Evolutionary conservation across 345 rosid species (phyloP).

Genomic region (Brassica nigra): DNA sequence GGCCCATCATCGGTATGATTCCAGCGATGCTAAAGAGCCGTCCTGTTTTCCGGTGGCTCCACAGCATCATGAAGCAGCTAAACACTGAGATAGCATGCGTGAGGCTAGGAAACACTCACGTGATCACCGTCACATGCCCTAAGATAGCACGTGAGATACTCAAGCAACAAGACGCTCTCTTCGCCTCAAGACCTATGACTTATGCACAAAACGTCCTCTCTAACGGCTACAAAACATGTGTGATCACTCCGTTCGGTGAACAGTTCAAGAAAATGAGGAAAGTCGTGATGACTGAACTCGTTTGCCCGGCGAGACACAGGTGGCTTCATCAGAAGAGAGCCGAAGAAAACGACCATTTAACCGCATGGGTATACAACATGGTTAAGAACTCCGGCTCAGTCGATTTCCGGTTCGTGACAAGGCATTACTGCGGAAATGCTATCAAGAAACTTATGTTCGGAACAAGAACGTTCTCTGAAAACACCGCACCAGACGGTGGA

Average conservation of each 20-base stretch:
- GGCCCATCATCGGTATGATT: conserved; percentile 49
- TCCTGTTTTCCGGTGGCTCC: conserved; percentile 49
- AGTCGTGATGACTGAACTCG: conserved; percentile 40
- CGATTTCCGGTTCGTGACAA: conserved; percentile 39
- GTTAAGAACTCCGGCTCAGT: conserved; percentile 37
- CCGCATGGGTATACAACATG: conserved; percentile 43
- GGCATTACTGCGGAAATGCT: conserved; percentile 48
- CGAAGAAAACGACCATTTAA: conserved; percentile 48
- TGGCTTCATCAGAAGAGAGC: conserved; percentile 47
- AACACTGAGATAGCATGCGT: conserved; percentile 52
- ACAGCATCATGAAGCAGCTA: conserved; percentile 47
- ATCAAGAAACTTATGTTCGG: conserved; percentile 46
- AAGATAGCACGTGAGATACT: conserved; percentile 46
- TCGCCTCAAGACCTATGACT: conserved; percentile 43
- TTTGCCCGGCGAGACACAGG: conserved; percentile 45
- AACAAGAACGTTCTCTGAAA: conserved; percentile 38
- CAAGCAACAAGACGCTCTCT: conserved; percentile 45
- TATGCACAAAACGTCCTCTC: conserved; percentile 33
- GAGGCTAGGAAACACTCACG: conserved; percentile 46
- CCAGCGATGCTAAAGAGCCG: conserved; percentile 44
- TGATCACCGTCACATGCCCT: conserved; percentile 49
- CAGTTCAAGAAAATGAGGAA: conserved; percentile 60
- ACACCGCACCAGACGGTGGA: conserved; percentile 41
- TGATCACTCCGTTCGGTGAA: conserved; percentile 39
- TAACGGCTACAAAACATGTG: conserved; percentile 38